Conservation (phyloP, 805 yeast genomes). For the Schizosaccharomyces lindneri region DNA sequence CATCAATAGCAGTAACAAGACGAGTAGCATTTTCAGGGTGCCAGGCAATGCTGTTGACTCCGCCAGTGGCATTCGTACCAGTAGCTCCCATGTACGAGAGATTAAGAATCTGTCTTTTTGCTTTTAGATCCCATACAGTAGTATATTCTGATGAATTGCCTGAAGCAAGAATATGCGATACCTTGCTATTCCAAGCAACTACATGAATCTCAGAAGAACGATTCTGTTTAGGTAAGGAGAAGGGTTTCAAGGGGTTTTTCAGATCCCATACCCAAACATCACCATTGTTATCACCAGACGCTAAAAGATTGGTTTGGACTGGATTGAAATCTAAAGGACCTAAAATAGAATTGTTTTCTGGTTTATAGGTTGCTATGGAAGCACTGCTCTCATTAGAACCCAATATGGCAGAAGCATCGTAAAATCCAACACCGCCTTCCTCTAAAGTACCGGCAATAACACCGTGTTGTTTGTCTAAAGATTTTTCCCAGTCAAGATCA, state of each 20-base stretch:
- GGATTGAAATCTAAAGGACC: conserved; percentile 50
- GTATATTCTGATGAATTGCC: conserved; percentile 71
- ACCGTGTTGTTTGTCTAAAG: conserved; percentile 24
- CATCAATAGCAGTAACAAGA: conserved; percentile 66
- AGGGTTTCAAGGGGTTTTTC: conserved; percentile 25
- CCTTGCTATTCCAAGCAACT: conserved; percentile 70
- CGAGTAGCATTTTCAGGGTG: conserved; percentile 59
- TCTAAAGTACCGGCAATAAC: conserved; percentile 76
- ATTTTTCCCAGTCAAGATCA: conserved; percentile 60
- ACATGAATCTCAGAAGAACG: conserved; percentile 60
- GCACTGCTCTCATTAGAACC: conserved; percentile 20
- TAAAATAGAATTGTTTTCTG: conserved; percentile 47
- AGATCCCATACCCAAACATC: conserved; percentile 82
- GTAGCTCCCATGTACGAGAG: conserved; percentile 32
- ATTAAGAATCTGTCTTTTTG: conserved; percentile 70
- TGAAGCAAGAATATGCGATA: conserved; percentile 68
- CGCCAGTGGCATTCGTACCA: conserved; percentile 26
- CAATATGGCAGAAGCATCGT: conserved; percentile 25
- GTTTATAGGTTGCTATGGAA: conserved; percentile 26
- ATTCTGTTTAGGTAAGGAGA: conserved; percentile 58
- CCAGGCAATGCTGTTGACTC: conserved; percentile 72
- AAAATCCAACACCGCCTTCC: conserved; percentile 52
- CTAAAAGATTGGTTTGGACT: conserved; percentile 42
- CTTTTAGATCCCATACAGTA: conserved; percentile 80
- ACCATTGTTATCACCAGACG: conserved; percentile 72